Conservation (phyloP, 345 rosid genomes). For the Arabidopsis arenosa region DNA sequence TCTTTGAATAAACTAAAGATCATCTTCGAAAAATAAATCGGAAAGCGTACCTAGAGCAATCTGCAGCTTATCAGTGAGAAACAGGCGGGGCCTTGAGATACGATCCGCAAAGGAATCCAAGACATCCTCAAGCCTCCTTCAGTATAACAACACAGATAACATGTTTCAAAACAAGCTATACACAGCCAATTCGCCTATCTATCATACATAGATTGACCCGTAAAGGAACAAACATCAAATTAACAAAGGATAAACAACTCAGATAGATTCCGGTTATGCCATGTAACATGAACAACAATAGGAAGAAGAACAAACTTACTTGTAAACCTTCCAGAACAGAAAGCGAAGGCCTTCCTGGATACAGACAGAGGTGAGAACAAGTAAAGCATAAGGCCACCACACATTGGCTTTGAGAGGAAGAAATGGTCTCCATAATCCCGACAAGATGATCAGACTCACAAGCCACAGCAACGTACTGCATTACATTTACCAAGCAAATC, state of each 20-base stretch:
- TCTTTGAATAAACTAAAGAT: not conserved
- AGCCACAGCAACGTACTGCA: constrained; percentile 93
- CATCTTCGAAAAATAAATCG: not conserved
- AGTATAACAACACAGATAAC: constrained; percentile 26
- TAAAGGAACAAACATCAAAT: constrained; percentile 13
- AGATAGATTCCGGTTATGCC: not conserved
- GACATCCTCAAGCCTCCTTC: constrained; percentile 84
- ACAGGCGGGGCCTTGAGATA: constrained; percentile 82
- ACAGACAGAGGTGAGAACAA: constrained; percentile 75
- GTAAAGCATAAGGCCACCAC: constrained; percentile 86
- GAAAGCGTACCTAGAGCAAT: constrained; percentile 79
- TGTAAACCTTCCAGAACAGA: constrained; percentile 84
- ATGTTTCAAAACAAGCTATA: constrained; percentile 10
- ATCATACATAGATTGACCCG: not conserved
- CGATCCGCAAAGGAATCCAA: constrained; percentile 96
- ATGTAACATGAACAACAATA: not conserved
- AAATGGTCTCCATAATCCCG: constrained; percentile 90
- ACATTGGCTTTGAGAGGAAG: constrained; percentile 77
- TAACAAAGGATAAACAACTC: constrained; percentile 10
- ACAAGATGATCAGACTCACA: constrained; percentile 76
- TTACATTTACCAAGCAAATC: constrained; percentile 26
- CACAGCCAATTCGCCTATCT: constrained; percentile 1
- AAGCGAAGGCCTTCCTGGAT: constrained; percentile 93
- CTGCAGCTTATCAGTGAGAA: constrained; percentile 87
- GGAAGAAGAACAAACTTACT: constrained; percentile 51